Evolutionary conservation across 1,139 yeast species (phyloP).

Genomic region (Saccharomyces hybrid): DNA sequence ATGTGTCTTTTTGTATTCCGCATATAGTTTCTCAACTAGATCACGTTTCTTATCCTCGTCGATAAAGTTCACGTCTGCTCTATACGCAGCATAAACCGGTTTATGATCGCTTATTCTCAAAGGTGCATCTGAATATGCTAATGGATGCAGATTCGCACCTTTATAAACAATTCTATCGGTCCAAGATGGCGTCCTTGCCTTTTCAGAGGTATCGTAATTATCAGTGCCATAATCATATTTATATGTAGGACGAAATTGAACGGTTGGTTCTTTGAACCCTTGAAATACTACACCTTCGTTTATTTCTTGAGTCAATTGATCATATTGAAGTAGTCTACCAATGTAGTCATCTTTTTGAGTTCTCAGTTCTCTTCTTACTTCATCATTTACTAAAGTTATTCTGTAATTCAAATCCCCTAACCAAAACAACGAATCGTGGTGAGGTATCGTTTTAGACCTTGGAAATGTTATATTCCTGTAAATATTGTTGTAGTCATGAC

Average conservation of each 20-base stretch:
- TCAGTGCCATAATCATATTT: constrained; percentile 82
- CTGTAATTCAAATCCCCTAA: constrained; percentile 91
- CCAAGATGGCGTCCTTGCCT: constrained; percentile 95
- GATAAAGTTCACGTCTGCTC: constrained; percentile 55
- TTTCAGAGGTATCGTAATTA: constrained; percentile 77
- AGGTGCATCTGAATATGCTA: constrained; percentile 53
- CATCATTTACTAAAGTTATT: constrained; percentile 58
- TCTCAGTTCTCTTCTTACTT: constrained; percentile 41
- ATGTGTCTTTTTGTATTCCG: constrained; percentile 37
- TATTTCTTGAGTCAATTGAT: constrained; percentile 71
- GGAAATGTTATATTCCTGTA: constrained; percentile 38
- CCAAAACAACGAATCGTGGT: constrained; percentile 87
- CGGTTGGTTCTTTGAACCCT: constrained; percentile 68
- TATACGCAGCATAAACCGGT: constrained; percentile 77
- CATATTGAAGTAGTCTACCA: constrained; percentile 53
- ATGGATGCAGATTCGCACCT: constrained; percentile 46
- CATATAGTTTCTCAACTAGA: constrained; percentile 45
- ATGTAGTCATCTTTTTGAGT: constrained; percentile 43
- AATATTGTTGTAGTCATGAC: constrained; percentile 69
- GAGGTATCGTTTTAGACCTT: constrained; percentile 46
- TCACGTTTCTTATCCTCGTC: constrained; percentile 48
- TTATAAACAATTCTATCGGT: constrained; percentile 77
- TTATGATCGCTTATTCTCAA: constrained; percentile 79
- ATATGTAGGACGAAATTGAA: constrained; percentile 81
- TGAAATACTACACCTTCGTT: constrained; percentile 64